Base-by-base conservation (phyloP, 2,329 filamentous ascomycete species). In the Esteya vermicola region DNA sequence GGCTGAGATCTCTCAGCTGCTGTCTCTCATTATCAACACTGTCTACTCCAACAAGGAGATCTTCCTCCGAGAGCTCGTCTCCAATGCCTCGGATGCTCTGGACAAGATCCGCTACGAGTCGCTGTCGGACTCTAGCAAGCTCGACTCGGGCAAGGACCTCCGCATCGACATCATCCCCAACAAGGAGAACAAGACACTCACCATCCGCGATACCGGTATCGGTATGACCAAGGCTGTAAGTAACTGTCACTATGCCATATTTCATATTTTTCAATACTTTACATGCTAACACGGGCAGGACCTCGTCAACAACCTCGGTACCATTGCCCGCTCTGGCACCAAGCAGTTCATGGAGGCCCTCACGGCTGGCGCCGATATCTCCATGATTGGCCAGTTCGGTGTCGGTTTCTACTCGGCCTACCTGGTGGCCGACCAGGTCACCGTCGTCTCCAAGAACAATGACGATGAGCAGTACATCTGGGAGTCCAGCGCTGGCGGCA, bases 31-130 rank as follows among this genome's bases (percentile, higher is more conserved):
- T 70, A 98, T 98, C 78, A 98, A 98, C 84, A 96, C 91, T 52
- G 91, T 98, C 72, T 98, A 96, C 78, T 95, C 88, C 56, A 98
- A 98, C 82, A 98, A 98, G 78, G 91, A 96, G 72, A 96, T 98
- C 63, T 98, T 98, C 81, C 72, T 98, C 57, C 75, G 91, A 81
- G 91, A 98, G 72, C 63, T 98, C 56, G 85, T 98, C 60, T 96
- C 91, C 70, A 98, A 98, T 71, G 81, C 82, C 61, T 96, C 89
- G 58, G 91, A 98, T 81, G 91, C 91, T 46, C 78, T 98, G 56
- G 91, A 98, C 82, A 98, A 98, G 83, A 93, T 98, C 66, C 82
- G 91, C 65, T 98, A 98, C 77, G 85, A 95, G 76, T 78, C 91
- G 52, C 78, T 98, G 56, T 94, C 89, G 58, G 91, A 98, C 67